Evolutionary conservation across 179 eudicot genomes (phyloP), one percentile per base, ranked within the genome.

Genomic region (Pouteria campechiana): DNA sequence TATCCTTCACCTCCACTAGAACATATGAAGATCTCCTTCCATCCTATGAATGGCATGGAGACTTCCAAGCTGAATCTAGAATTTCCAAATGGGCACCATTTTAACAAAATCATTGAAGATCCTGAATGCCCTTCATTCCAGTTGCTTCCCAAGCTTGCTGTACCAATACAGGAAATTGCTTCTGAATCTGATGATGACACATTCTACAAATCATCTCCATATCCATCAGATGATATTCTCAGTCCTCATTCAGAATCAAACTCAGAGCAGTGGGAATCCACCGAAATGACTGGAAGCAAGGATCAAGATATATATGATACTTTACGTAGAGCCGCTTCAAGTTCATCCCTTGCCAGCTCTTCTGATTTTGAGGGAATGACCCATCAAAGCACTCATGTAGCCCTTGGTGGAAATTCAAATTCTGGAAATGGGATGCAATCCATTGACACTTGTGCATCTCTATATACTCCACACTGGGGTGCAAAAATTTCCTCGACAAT

Each of bases 21-120:
- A 73, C 96, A 73, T 62, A 83, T 92, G 83, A 88, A 76, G 57
- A 80, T 92, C 54, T 83, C 93, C 36, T 78, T 92, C 68, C 92
- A 75, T 38, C 94, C 94, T 30, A 49, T 70, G 30, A 63, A 66
- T 58, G 70, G 83, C 11, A 66, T 57, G 44, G 85, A 78, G 48
- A 55, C 70, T 40, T 67, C 86, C 34, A 78, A 66, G 47, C 70
- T 88, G 29, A 78, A 80, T 41, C 67, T 92, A 52, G 70, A 70
- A 54, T 83, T 83, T 57, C 89, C 94, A 11, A 83, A 83, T 56
- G 83, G 80, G 41, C 54, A 39, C 34, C 46, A 44, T 54, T 51
- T 40, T 28, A 60, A 56, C 52, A 85, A 74, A 50, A 63, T 53
- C 23, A 47, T 54, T 48, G 18, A 59, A 18, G 92, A 83, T 54